phyloP scores from a whole-genome alignment of 805 yeast genomes.

The Kodamaea neixiangensis region DNA sequence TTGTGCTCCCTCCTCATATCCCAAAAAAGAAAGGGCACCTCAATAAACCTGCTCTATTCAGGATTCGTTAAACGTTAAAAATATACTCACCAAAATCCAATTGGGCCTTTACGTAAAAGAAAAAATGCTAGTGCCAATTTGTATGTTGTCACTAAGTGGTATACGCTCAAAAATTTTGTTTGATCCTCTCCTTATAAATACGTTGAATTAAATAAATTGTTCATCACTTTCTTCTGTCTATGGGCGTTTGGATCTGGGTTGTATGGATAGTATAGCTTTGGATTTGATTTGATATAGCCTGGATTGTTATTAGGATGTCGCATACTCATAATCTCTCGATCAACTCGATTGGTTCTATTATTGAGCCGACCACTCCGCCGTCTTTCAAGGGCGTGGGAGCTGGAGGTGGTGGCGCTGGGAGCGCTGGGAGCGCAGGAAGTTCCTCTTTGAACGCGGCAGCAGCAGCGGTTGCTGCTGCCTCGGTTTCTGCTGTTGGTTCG shows the following conservation, averaged over 20 bases:
- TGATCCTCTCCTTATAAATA: slow-evolving; percentile 4
- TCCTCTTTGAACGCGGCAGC: too few relatives aligned
- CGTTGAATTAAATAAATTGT: neutral
- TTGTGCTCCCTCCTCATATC: too few relatives aligned
- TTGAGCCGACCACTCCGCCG: slow-evolving; percentile 58
- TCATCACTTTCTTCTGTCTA: slow-evolving; percentile 1
- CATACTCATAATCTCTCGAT: slow-evolving; percentile 42
- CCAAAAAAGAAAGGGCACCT: neutral
- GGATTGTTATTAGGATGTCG: slow-evolving; percentile 9
- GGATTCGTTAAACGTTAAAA: slow-evolving; percentile 10
- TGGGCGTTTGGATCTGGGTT: slow-evolving; percentile 1
- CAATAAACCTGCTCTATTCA: slow-evolving; percentile 7
- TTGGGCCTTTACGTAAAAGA: neutral
- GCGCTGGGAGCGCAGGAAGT: too few relatives aligned
- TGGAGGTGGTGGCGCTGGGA: neutral
- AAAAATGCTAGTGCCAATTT: neutral
- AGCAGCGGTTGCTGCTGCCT: neutral
- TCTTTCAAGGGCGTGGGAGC: neutral
- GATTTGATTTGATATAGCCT: neutral
- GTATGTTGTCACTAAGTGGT: slow-evolving; percentile 1
- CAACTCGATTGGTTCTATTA: slow-evolving; percentile 45
- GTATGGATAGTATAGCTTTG: neutral
- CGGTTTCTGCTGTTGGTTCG: slow-evolving; percentile 1
- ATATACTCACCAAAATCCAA: neutral
- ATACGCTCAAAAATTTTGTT: slow-evolving; percentile 2